phyloP scores from a whole-genome alignment of 1,139 yeast species.

The Blastobotrys illinoisensis region DNA sequence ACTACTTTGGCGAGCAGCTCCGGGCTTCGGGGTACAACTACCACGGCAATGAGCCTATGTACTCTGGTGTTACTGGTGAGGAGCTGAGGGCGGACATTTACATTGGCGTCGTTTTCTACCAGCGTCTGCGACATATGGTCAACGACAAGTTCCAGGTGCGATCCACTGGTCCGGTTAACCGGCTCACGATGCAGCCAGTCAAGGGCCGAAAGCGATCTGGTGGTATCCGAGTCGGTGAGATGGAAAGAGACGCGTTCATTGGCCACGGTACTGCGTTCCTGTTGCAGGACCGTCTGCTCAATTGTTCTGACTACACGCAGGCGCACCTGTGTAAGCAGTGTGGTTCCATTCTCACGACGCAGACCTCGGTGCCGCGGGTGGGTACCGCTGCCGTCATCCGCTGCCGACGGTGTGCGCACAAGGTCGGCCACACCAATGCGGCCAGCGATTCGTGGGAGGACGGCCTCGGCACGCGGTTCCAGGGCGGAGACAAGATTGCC shows the following conservation, averaged over 20 bases:
- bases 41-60: slow-evolving; percentile 99
- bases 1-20: slow-evolving; percentile 92
- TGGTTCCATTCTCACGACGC: slow-evolving; percentile 88
- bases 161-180: slow-evolving; percentile 96
- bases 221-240: slow-evolving; percentile 99
- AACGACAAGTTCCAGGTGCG: slow-evolving; percentile 99
- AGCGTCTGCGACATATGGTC: slow-evolving; percentile 98
- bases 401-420: slow-evolving; percentile 87
- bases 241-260: slow-evolving; percentile 98
- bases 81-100: slow-evolving; percentile 94
- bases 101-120: slow-evolving; percentile 95
- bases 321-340: slow-evolving; percentile 85
- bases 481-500: slow-evolving; percentile 88
- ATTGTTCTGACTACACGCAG: slow-evolving; percentile 94
- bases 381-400: slow-evolving; percentile 74
- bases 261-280: slow-evolving; percentile 99
- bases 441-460: slow-evolving; percentile 85
- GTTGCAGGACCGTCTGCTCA: slow-evolving; percentile 88
- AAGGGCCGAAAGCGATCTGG: slow-evolving; percentile 99
- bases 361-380: slow-evolving; percentile 82
- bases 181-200: slow-evolving; percentile 98
- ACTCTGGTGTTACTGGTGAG: slow-evolving; percentile 98
- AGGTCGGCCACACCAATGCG: slow-evolving; percentile 37
- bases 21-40: slow-evolving; percentile 85
- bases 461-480: slow-evolving; percentile 85